Percentiles rank a stretch among this genome's conserved stretches.
Evolutionary conservation across 2,329 filamentous ascomycete genomes (phyloP).

Genomic region (Sporothrix pseudoabietina): DNA sequence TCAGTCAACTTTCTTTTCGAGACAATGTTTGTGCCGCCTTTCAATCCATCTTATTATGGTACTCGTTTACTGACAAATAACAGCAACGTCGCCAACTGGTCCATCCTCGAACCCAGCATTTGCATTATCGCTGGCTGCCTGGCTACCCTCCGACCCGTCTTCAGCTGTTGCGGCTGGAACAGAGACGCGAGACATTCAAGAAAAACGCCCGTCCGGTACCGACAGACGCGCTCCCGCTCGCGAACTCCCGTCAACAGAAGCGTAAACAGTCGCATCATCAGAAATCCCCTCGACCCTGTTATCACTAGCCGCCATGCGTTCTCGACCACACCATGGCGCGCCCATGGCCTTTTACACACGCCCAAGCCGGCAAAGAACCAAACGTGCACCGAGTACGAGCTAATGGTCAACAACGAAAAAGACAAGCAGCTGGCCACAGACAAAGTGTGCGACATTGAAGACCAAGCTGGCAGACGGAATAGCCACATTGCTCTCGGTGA

Average conservation of each 20-base stretch:
- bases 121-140: constrained; percentile 45
- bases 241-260: neutral
- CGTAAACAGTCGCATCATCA: constrained; percentile 20
- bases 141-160: constrained; percentile 39
- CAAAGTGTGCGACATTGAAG: neutral
- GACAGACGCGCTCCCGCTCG: constrained; percentile 3
- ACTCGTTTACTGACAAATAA: neutral
- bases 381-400: constrained; percentile 25
- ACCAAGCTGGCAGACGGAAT: neutral
- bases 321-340: neutral
- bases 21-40: constrained; percentile 39
- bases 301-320: neutral
- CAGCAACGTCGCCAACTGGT: constrained; percentile 46
- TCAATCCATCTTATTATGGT: neutral
- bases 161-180: constrained; percentile 28
- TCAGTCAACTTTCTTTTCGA: constrained; percentile 40
- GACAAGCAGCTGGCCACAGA: neutral
- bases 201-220: constrained; percentile 13
- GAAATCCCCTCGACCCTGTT: neutral
- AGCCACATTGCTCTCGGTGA: neutral
- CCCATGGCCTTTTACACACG: neutral
- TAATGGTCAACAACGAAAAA: constrained; percentile 27
- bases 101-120: constrained; percentile 44
- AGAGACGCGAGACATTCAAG: neutral
- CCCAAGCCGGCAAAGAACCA: neutral